Base-by-base conservation (phyloP, 192 early-diverging fungal species). In the Coemansia sp. region DNA sequence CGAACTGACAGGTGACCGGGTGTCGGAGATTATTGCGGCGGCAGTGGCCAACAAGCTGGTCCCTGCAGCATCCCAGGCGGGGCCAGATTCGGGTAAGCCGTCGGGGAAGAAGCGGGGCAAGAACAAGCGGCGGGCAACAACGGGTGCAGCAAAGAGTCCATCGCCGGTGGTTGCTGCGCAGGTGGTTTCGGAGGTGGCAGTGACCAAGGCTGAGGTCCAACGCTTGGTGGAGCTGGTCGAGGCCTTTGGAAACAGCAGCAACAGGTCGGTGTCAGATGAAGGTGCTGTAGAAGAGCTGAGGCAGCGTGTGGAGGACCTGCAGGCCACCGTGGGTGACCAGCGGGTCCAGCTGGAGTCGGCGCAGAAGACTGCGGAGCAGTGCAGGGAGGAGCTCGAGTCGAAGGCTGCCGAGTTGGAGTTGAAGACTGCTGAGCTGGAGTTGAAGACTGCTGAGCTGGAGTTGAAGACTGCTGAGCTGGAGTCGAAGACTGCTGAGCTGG, bases 41-140 rank as follows among this genome's bases (percentile, higher is more conserved):
- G 67, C 67, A 1, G 19, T 60, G 16, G 55, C 56, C 0, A 45
- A 27, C n/a, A 55, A 32, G 27, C 52, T 64, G 17, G 17, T 14
- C 30, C 19, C 38, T 10, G 26, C 59, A 0, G 17, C 43, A 11
- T 32, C 39, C 11, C 33, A 40, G 28, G 38, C 35, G 14, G 37
- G 44, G 41, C 51, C 31, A 28, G 26, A 10, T 4, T 34, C 19
- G 9, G 44, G 30, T n/a, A n/a, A n/a, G n/a, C n/a, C n/a, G 8
- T 32, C 41, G 31, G 64, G 60, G 56, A 62, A 60, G 37, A 53
- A 49, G 26, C 44, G 44, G 18, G 32, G 43, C 29, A 71, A 71
- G 36, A 64, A 59, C 51, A 64, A 61, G 40, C 17, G 67, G 18
- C 61, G 61, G 37, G 50, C 45, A 40, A 70, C 65, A 6, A 36